These are phyloP conservation scores for Pulveroboletus ravenelii DNA, from an alignment of 768 basidiomycete genomes.

Conservation along the genomic window DNA sequence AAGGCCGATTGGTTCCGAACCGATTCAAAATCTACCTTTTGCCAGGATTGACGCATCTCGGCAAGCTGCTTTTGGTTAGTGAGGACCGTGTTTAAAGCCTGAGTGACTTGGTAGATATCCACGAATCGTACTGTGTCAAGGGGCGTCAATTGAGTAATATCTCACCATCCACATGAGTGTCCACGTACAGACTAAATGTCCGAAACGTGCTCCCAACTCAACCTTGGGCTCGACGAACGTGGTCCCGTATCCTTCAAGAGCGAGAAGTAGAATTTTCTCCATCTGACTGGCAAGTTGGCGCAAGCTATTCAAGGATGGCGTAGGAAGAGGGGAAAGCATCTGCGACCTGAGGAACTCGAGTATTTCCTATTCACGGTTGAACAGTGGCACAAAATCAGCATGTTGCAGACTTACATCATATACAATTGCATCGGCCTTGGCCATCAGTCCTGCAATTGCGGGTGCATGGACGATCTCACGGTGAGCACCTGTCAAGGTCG, in stretches of 20 bases:
- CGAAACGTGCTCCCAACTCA: conserved; percentile 85
- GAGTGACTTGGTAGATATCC: conserved; percentile 89
- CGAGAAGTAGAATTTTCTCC: conserved; percentile 82
- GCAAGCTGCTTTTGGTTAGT: conserved; percentile 79
- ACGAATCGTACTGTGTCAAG: conserved; percentile 70
- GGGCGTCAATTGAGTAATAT: conserved; percentile 5
- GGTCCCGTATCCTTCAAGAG: conserved; percentile 78
- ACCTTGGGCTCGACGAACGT: conserved; percentile 91
- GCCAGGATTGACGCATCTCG: conserved; percentile 87
- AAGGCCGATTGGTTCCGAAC: conserved; percentile 90
- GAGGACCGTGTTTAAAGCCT: conserved; percentile 82
- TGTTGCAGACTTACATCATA: conserved; percentile 70
- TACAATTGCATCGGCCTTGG: conserved; percentile 83
- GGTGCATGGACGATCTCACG: conserved; percentile 89
- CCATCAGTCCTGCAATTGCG: conserved; percentile 83
- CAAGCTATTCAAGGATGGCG: conserved; percentile 62
- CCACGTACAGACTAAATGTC: conserved; percentile 80
- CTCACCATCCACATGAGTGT: not conserved
- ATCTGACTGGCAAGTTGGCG: conserved; percentile 85
- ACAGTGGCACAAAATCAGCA: conserved; percentile 7
- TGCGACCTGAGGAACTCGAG: conserved; percentile 80
- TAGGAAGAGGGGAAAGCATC: conserved; percentile 73
- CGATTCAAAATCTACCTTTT: conserved; percentile 84
- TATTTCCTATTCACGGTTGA: conserved; percentile 59
- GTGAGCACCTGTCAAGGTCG: conserved; percentile 63